Base-by-base conservation (phyloP, 2,329 filamentous ascomycete species). In the Clonostachys byssicola region DNA sequence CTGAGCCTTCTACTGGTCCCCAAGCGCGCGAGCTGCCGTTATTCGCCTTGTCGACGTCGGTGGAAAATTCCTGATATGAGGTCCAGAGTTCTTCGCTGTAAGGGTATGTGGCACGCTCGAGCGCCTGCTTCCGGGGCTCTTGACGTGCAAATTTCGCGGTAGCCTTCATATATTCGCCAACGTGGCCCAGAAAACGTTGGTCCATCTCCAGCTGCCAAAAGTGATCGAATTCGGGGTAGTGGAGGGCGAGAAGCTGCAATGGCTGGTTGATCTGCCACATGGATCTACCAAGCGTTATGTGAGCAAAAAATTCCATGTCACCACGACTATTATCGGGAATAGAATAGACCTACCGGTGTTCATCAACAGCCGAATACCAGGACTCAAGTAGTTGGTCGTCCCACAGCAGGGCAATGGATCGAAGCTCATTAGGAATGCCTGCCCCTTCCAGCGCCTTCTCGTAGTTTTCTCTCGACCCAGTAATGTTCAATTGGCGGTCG, bases 321-420 rank as follows among this genome's bases (percentile, higher is more conserved):
- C 23, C 44, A 12, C 30, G 12, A 35, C 6, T 14, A n/a, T 18
- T 10, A 18, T 39, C 9, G 16, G n/a, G 17, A 38, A n/a, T 9
- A 34, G 18, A 23, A 12, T 38, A 34, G 33, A 34, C 58, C 46
- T 52, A 63, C 59, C 52, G 51, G 54, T 63, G 56, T 47, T 83
- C 80, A 57, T 81, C 78, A 3, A 86, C 73, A 16, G 74, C 75
- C 2, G 80, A 75, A 58, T 89, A 89, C 68, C 85, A 80, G 52
- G 80, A 73, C 49, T 72, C 66, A 75, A 89, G 86, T 60, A 87
- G 78, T 49, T 74, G 66, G 58, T 86, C 82, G 10, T 83, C 85
- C 85, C 85, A 89, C 12, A 89, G 69, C 0, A 80, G 80, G n/a
- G 80, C 78, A 67, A 89, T 83, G 48, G 81, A 82, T 59, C 73